phyloP scores from a whole-genome alignment of 2,329 filamentous ascomycete species.

The Aureobasidium sp. region DNA sequence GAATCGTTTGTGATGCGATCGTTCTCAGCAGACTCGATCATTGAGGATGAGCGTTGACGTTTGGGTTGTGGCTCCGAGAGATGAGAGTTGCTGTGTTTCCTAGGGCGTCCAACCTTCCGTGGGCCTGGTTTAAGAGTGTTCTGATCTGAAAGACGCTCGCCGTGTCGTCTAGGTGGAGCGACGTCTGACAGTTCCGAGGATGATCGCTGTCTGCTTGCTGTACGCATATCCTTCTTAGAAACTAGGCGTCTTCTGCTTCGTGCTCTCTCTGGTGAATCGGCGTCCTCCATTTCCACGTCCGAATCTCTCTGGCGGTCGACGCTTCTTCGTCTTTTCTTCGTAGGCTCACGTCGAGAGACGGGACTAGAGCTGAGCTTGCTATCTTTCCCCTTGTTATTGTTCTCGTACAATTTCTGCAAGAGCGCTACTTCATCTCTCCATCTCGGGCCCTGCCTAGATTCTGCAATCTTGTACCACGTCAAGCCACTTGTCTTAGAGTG shows the following conservation, averaged over 20 bases:
- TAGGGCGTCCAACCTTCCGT: slow-evolving; percentile 22
- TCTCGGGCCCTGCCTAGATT: slow-evolving; percentile 72
- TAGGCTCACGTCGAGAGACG: slow-evolving; percentile 30
- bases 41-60: slow-evolving; percentile 24
- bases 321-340: slow-evolving; percentile 22
- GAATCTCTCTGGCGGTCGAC: slow-evolving; percentile 11
- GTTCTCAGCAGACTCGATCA: slow-evolving; percentile 22
- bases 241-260: slow-evolving; percentile 27
- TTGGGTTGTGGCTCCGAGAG: slow-evolving; percentile 21
- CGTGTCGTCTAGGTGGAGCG: slow-evolving; percentile 22
- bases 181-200: slow-evolving; percentile 27
- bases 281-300: slow-evolving; percentile 19
- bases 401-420: slow-evolving; percentile 68
- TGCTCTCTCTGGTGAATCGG: slow-evolving; percentile 17
- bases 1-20: slow-evolving; percentile 21
- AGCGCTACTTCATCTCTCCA: slow-evolving; percentile 85
- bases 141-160: slow-evolving; percentile 17
- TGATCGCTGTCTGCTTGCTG: slow-evolving; percentile 25
- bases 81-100: slow-evolving; percentile 27
- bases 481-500: slow-evolving; percentile 59
- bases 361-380: slow-evolving; percentile 30
- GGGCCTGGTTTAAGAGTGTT: slow-evolving; percentile 25
- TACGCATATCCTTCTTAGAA: slow-evolving; percentile 31
- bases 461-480: slow-evolving; percentile 81
- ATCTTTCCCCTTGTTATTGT: slow-evolving; percentile 24